phyloP scores from a whole-genome alignment of 495 filamentous ascomycete genomes.

The Penicillium riverlandense region DNA sequence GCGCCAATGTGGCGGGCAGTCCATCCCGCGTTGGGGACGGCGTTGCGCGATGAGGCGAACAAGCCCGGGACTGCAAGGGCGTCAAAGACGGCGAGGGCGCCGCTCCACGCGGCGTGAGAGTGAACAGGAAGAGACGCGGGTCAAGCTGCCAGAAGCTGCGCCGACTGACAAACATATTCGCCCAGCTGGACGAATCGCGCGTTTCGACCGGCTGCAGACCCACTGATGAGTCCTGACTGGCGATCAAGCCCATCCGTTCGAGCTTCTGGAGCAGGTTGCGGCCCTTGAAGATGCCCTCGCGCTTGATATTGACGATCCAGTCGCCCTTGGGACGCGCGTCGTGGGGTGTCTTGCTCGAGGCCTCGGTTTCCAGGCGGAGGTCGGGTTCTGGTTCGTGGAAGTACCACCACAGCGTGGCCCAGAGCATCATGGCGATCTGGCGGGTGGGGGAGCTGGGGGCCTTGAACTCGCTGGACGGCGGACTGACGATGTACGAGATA shows the following conservation, averaged over 20 bases:
- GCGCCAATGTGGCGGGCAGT: conserved; percentile 10
- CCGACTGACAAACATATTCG: conserved; percentile 72
- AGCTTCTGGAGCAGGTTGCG: conserved; percentile 80
- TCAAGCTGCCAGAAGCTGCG: conserved; percentile 89
- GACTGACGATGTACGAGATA: conserved; percentile 84
- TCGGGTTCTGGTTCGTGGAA: conserved; percentile 62
- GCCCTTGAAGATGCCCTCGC: conserved; percentile 79
- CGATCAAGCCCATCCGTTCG: conserved; percentile 84
- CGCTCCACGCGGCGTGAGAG: conserved; percentile 53
- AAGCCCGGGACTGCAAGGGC: conserved; percentile 45
- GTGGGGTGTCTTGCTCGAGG: conserved; percentile 56
- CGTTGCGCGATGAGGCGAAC: too few relatives aligned
- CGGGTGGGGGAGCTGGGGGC: conserved; percentile 70
- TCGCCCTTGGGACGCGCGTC: conserved; percentile 69
- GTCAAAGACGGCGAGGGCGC: conserved; percentile 52
- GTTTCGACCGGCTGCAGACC: conserved; percentile 55
- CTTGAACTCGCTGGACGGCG: conserved; percentile 71
- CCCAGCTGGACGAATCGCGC: conserved; percentile 57
- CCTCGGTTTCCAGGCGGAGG: conserved; percentile 49
- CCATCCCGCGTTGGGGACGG: conserved; percentile 52
- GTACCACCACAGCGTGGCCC: conserved; percentile 94
- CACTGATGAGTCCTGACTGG: conserved; percentile 67
- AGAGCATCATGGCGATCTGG: conserved; percentile 93
- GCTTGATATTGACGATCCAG: conserved; percentile 81
- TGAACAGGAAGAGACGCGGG: conserved; percentile 79